These are phyloP conservation scores for Trametes gibbosa DNA, from an alignment of 768 basidiomycete genomes.

Conservation along the genomic window DNA sequence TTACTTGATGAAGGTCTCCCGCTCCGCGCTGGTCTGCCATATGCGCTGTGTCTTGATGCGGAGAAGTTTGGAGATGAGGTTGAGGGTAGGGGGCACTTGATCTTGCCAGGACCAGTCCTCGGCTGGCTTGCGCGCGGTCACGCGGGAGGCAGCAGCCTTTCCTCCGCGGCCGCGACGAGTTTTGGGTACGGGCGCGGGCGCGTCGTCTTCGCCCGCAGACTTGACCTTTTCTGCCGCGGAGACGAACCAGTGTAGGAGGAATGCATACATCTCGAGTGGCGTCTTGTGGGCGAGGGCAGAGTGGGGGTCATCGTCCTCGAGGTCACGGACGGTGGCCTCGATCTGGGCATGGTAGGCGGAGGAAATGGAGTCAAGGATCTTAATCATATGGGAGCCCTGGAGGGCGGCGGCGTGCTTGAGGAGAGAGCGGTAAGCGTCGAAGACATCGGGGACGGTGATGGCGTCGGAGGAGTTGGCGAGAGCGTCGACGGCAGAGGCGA, in stretches of 20 bases:
- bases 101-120: slow-evolving; percentile 71
- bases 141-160: slow-evolving; percentile 47
- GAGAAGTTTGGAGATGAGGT: slow-evolving; percentile 70
- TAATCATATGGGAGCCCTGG: slow-evolving; percentile 67
- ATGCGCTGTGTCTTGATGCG: slow-evolving; percentile 69
- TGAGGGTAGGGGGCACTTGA: slow-evolving; percentile 70
- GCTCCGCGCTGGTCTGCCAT: slow-evolving; percentile 86
- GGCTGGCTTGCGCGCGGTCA: slow-evolving; percentile 37
- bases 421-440: slow-evolving; percentile 80
- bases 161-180: slow-evolving; percentile 59
- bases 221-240: slow-evolving; percentile 76
- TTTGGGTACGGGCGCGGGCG: slow-evolving; percentile 46
- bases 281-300: slow-evolving; percentile 59
- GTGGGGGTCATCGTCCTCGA: slow-evolving; percentile 67
- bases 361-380: slow-evolving; percentile 82
- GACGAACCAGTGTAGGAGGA: slow-evolving; percentile 91
- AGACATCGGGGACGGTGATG: slow-evolving; percentile 63
- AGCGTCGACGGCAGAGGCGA: slow-evolving; percentile 78
- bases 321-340: slow-evolving; percentile 66
- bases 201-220: slow-evolving; percentile 41
- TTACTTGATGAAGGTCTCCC: slow-evolving; percentile 83
- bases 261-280: slow-evolving; percentile 89
- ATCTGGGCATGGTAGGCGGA: slow-evolving; percentile 74
- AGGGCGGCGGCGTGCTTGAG: slow-evolving; percentile 72
- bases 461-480: slow-evolving; percentile 75